Percentiles rank a stretch among this genome's conserved stretches.
Evolutionary conservation across 2,329 filamentous ascomycete species (phyloP).

Genomic region (Penicillium oxalicum): DNA sequence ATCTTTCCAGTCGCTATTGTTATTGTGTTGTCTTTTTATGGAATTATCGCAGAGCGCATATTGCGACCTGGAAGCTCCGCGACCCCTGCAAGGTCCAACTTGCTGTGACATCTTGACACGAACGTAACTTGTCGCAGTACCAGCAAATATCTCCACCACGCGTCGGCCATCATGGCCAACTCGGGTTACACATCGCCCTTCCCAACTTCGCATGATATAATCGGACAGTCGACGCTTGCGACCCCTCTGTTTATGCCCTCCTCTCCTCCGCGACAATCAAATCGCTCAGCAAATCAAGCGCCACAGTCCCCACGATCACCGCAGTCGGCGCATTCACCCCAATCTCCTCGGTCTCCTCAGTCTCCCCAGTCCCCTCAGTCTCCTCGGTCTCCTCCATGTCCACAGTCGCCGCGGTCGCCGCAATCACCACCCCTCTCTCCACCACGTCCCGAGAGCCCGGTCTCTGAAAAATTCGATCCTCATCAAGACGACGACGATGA

Average conservation of each 20-base stretch:
- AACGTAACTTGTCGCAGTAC: conserved; percentile 1
- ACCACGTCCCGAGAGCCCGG: conserved; percentile 19
- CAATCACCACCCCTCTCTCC: conserved; percentile 16
- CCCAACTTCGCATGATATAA: conserved; percentile 38
- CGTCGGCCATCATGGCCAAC: conserved; percentile 31
- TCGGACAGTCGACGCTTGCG: conserved; percentile 36
- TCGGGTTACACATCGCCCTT: conserved; percentile 35
- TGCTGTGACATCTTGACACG: conserved; percentile 1
- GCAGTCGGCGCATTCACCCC: not conserved
- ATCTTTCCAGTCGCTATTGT: conserved; percentile 15
- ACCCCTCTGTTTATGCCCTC: conserved; percentile 35
- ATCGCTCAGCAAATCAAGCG: conserved; percentile 6
- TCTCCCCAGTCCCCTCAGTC: not conserved
- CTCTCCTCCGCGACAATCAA: conserved; percentile 25
- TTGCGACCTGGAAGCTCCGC: not conserved
- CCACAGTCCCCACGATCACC: conserved; percentile 17
- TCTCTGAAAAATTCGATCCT: conserved; percentile 14
- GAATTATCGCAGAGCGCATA: not conserved
- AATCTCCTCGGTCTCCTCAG: conserved; percentile 7
- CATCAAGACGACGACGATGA: conserved; percentile 6
- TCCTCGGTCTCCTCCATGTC: not conserved
- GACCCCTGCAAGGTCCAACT: not conserved
- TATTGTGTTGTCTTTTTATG: conserved; percentile 6
- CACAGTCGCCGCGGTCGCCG: not conserved
- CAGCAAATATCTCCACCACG: conserved; percentile 7